These are phyloP conservation scores for Glaciozyma antarctica DNA, from an alignment of 768 basidiomycete genomes.

Conservation along the genomic window DNA sequence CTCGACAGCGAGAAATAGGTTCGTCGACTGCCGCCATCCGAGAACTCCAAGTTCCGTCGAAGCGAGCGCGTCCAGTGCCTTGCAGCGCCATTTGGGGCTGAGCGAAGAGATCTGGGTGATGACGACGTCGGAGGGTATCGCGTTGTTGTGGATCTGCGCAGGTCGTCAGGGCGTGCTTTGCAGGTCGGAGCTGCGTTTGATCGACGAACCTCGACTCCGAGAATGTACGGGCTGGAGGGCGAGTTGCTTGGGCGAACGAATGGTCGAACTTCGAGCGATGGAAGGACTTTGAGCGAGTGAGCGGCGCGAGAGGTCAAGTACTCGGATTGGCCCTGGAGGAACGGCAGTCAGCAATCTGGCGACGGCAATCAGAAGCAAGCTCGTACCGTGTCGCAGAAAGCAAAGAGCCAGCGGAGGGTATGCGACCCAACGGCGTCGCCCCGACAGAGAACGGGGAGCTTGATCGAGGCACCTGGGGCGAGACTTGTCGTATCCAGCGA, in stretches of 20 bases:
- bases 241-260: constrained; percentile 46
- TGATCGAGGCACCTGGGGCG: constrained; percentile 47
- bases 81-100: constrained; percentile 58
- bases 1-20: constrained; percentile 44
- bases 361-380: constrained; percentile 17
- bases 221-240: neutral
- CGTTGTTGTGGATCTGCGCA: constrained; percentile 28
- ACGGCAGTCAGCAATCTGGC: neutral
- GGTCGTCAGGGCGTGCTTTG: constrained; percentile 33
- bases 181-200: no score
- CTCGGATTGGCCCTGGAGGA: constrained; percentile 13
- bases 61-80: neutral
- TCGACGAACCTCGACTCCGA: constrained; percentile 20
- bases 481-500: constrained; percentile 30
- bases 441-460: constrained; percentile 52
- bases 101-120: constrained; percentile 55
- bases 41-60: neutral
- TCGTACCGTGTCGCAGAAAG: constrained; percentile 45
- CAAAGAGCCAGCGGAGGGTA: constrained; percentile 55
- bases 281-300: constrained; percentile 53
- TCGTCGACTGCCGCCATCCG: constrained; percentile 43
- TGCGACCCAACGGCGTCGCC: constrained; percentile 47
- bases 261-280: constrained; percentile 51
- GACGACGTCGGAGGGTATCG: constrained; percentile 38
- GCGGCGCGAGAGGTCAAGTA: constrained; percentile 55